Conservation (phyloP, 2,329 filamentous ascomycete genomes). For the Cladobotryum protrusum region DNA sequence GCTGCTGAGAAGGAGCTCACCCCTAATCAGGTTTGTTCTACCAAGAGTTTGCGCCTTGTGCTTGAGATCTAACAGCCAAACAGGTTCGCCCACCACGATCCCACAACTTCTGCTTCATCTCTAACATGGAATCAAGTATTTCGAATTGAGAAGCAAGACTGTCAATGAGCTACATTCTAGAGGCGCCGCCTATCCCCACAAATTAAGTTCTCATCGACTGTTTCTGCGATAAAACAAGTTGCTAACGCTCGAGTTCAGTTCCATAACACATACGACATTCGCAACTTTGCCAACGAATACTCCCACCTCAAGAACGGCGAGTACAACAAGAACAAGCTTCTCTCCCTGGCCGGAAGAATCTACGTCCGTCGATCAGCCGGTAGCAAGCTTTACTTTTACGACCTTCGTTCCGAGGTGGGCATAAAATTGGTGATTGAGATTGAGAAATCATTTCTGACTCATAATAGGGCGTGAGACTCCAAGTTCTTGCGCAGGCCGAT, state of each 20-base stretch:
- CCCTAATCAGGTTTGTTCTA: constrained; percentile 41
- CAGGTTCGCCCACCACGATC: too few relatives aligned
- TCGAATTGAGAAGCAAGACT: constrained; percentile 84
- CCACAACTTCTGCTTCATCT: too few relatives aligned
- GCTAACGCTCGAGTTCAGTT: constrained; percentile 43
- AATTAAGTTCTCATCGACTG: constrained; percentile 29
- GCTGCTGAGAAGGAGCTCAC: constrained; percentile 50
- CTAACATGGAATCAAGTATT: constrained; percentile 49
- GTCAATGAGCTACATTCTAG: constrained; percentile 46
- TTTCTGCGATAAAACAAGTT: not conserved
- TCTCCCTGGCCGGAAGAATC: constrained; percentile 78
- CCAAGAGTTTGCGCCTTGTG: not conserved
- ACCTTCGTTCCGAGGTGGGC: constrained; percentile 40
- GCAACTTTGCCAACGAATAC: constrained; percentile 73
- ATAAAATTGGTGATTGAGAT: not conserved
- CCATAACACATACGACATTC: constrained; percentile 74
- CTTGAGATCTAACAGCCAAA: not conserved
- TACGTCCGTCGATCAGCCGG: constrained; percentile 81
- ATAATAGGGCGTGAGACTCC: constrained; percentile 58
- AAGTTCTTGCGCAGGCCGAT: constrained; percentile 88
- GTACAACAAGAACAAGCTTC: constrained; percentile 63
- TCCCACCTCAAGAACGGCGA: constrained; percentile 84
- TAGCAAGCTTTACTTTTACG: constrained; percentile 86
- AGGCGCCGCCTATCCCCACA: constrained; percentile 70
- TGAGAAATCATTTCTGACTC: not conserved